Conservation (phyloP, 495 filamentous ascomycete genomes). For the Bacidia rubella region DNA sequence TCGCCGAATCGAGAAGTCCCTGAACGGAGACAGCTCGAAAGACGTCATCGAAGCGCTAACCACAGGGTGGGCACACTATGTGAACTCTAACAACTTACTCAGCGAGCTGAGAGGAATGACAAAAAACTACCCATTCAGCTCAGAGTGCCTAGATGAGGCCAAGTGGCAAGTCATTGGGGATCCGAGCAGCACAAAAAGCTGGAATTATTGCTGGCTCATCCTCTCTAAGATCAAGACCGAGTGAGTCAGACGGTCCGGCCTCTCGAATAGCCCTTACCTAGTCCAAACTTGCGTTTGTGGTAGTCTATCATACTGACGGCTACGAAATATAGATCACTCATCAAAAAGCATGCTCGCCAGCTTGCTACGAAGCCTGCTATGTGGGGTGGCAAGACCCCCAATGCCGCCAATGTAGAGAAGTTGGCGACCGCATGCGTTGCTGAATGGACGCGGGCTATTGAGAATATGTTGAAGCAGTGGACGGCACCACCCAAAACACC, state of each 20-base stretch:
- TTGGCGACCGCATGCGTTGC: slow-evolving; percentile 48
- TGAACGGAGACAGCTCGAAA: slow-evolving; percentile 36
- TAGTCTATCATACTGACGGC: background rate
- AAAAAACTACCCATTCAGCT: slow-evolving; percentile 58
- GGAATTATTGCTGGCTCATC: slow-evolving; percentile 68
- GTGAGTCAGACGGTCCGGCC: slow-evolving; percentile 31
- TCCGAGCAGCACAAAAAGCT: slow-evolving; percentile 51
- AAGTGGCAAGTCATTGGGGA: slow-evolving; percentile 52
- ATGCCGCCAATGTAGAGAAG: slow-evolving; percentile 38
- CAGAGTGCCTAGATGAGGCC: slow-evolving; percentile 52
- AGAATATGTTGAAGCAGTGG: slow-evolving; percentile 60
- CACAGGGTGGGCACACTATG: slow-evolving; percentile 59
- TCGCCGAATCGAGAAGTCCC: slow-evolving; percentile 56
- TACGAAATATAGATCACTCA: slow-evolving; percentile 36
- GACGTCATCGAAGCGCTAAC: slow-evolving; percentile 57
- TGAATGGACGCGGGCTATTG: slow-evolving; percentile 55
- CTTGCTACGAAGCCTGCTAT: slow-evolving; percentile 53
- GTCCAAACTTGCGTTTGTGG: background rate
- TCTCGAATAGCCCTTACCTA: background rate
- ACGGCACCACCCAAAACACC: slow-evolving; percentile 33
- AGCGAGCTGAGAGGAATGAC: slow-evolving; percentile 60
- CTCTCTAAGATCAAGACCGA: slow-evolving; percentile 53
- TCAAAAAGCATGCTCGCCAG: slow-evolving; percentile 43
- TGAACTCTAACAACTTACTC: slow-evolving; percentile 59
- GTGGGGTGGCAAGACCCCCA: slow-evolving; percentile 54